A percentile compares a stretch with the other conserved stretches of the same genome.
phyloP scores from a whole-genome alignment of 352 stramenopile genomes.

The Phytophthora uliginosa region DNA sequence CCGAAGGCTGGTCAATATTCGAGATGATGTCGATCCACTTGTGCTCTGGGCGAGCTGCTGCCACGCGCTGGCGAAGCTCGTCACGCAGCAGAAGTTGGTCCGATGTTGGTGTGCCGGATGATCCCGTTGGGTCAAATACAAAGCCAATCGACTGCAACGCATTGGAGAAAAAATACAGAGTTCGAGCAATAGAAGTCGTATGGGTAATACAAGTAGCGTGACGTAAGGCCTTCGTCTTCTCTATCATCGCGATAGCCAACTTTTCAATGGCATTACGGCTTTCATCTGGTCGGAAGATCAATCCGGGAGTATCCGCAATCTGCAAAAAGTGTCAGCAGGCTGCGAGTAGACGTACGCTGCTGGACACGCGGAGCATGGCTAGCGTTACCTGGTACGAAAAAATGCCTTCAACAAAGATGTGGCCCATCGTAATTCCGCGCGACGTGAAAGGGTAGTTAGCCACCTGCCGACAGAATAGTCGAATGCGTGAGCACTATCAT shows the following conservation, averaged over 20 bases:
- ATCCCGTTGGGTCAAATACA: slow-evolving; percentile 83
- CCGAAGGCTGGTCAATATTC: slow-evolving; percentile 78
- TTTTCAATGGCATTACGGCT: slow-evolving; percentile 83
- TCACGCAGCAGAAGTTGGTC: slow-evolving; percentile 79
- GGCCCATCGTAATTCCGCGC: slow-evolving; percentile 88
- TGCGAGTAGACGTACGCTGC: slow-evolving; percentile 2
- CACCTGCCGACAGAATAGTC: slow-evolving; percentile 49
- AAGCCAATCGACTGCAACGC: slow-evolving; percentile 78
- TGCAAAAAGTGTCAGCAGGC: slow-evolving; percentile 31
- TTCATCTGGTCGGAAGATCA: slow-evolving; percentile 73
- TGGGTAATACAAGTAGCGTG: background rate
- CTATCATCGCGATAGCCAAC: slow-evolving; percentile 77
- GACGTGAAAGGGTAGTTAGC: slow-evolving; percentile 92
- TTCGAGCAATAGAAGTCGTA: slow-evolving; percentile 3
- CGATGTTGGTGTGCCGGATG: slow-evolving; percentile 65
- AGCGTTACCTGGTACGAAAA: slow-evolving; percentile 78
- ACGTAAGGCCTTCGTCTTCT: slow-evolving; percentile 75
- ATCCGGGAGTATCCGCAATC: slow-evolving; percentile 85
- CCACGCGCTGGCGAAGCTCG: slow-evolving; percentile 71
- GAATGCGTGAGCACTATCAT: slow-evolving; percentile 11
- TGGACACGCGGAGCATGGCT: background rate
- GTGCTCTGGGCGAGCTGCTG: slow-evolving; percentile 47
- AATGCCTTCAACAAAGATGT: slow-evolving; percentile 87
- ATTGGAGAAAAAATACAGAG: slow-evolving; percentile 12
- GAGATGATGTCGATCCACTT: slow-evolving; percentile 91